A percentile compares a stretch with the other conserved stretches of the same genome.
phyloP scores from a whole-genome alignment of 2,329 filamentous ascomycete genomes.

The Colletotrichum cuscutae region DNA sequence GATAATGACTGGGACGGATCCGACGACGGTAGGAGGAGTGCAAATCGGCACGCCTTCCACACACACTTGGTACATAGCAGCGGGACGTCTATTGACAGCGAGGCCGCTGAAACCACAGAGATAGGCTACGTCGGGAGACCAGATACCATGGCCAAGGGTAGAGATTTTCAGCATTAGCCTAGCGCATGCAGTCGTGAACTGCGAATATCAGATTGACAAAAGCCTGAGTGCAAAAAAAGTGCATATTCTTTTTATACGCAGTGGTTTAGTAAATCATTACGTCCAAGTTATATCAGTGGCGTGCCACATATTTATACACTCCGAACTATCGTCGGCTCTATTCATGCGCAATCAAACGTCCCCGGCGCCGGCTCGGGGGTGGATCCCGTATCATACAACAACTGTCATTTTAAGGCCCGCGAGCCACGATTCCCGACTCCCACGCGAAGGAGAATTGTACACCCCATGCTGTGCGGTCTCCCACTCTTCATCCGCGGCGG shows the following conservation, averaged over 20 bases:
- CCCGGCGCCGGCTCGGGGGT: slow-evolving; percentile 14
- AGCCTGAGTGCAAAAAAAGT: neutral
- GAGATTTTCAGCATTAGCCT: slow-evolving; percentile 29
- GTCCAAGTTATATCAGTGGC: slow-evolving; percentile 12
- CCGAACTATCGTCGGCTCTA: slow-evolving; percentile 16
- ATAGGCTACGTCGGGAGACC: slow-evolving; percentile 19
- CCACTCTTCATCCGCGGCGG: too few relatives aligned
- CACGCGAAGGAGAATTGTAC: neutral
- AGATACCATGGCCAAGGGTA: neutral
- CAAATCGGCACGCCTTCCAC: neutral
- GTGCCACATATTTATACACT: slow-evolving; percentile 27
- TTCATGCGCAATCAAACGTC: slow-evolving; percentile 5
- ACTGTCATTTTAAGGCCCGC: neutral
- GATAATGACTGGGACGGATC: neutral
- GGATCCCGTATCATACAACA: slow-evolving; percentile 26
- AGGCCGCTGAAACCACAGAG: slow-evolving; percentile 8
- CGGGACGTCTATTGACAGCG: neutral
- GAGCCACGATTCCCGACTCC: neutral
- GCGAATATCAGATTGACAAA: slow-evolving; percentile 8
- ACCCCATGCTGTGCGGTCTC: neutral
- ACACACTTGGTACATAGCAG: slow-evolving; percentile 12
- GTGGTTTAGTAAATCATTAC: neutral
- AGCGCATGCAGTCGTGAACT: slow-evolving; percentile 16
- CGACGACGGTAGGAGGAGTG: neutral
- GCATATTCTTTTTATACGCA: neutral